A percentile compares a stretch with the other conserved stretches of the same genome.
phyloP scores from a whole-genome alignment of 2,329 filamentous ascomycete genomes.

The Cercospora sp. region DNA sequence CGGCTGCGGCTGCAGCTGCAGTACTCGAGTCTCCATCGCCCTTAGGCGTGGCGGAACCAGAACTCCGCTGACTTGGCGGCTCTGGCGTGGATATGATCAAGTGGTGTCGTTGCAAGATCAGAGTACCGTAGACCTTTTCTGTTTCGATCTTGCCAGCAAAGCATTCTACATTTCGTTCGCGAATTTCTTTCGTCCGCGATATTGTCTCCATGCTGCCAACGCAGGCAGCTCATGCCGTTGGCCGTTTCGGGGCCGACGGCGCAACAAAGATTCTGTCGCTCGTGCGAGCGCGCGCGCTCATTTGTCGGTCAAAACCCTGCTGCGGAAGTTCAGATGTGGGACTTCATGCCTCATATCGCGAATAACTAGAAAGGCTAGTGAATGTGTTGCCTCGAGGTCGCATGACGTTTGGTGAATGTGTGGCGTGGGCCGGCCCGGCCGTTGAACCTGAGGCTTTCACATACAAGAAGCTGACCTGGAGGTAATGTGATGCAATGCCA shows the following conservation, averaged over 20 bases:
- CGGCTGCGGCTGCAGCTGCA: neutral
- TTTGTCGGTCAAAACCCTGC: neutral
- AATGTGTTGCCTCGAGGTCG: neutral
- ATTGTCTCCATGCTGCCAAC: constrained; percentile 4
- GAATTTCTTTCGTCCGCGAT: constrained; percentile 4
- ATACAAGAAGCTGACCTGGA: neutral
- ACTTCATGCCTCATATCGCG: neutral
- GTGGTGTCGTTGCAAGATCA: constrained; percentile 64
- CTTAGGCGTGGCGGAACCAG: neutral
- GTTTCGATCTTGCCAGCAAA: neutral
- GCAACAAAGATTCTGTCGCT: neutral
- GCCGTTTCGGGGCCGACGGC: neutral
- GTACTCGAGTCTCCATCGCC: constrained; percentile 1
- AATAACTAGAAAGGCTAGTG: neutral
- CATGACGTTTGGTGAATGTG: neutral
- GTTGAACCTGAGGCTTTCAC: neutral
- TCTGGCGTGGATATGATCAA: constrained; percentile 61
- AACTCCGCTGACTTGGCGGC: constrained; percentile 4
- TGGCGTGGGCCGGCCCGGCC: neutral
- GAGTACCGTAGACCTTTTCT: constrained; percentile 49
- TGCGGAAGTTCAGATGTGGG: neutral
- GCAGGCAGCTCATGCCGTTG: neutral
- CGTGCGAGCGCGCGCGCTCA: neutral
- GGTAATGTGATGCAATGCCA: neutral
- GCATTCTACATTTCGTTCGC: constrained; percentile 10